These are phyloP conservation scores for Scheffersomyces stambukii DNA, from an alignment of 1,139 yeast genomes.

Conservation along the genomic window DNA sequence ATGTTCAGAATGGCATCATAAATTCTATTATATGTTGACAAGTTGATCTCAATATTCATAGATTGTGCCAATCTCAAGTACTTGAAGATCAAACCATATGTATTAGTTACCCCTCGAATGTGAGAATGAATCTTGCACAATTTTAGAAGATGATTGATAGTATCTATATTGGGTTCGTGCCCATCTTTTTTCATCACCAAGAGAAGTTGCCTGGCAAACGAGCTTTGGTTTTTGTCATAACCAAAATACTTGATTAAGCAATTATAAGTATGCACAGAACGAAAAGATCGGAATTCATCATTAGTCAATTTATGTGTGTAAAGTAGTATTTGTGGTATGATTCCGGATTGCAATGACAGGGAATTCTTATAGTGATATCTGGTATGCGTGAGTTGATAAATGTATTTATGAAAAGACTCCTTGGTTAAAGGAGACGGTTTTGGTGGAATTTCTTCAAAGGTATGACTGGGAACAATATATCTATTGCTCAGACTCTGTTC, in stretches of 20 bases:
- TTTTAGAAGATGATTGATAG: conserved; percentile 35
- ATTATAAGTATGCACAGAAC: conserved; percentile 39
- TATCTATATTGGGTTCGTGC: conserved; percentile 36
- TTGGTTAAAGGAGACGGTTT: conserved; percentile 25
- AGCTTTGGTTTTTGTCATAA: conserved; percentile 36
- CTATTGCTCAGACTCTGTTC: conserved; percentile 7
- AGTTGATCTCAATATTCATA: conserved; percentile 27
- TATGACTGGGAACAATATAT: conserved; percentile 17
- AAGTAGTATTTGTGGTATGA: conserved; percentile 36
- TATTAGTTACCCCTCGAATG: conserved; percentile 30
- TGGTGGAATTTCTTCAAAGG: conserved; percentile 32
- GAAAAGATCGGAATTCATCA: conserved; percentile 21
- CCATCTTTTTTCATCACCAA: conserved; percentile 43
- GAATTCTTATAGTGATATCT: conserved; percentile 31
- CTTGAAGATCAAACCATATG: conserved; percentile 27
- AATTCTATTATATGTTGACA: conserved; percentile 35
- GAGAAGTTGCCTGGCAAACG: conserved; percentile 39
- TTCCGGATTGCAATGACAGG: conserved; percentile 33
- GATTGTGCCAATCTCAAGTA: conserved; percentile 26
- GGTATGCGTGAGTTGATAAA: conserved; percentile 35
- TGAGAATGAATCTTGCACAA: conserved; percentile 29
- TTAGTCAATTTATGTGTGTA: conserved; percentile 37
- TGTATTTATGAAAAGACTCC: conserved; percentile 33
- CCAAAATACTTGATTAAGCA: conserved; percentile 42
- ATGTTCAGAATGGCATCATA: conserved; percentile 37